A percentile compares a stretch with the other conserved stretches of the same genome.
phyloP scores from a whole-genome alignment of 805 yeast species.

The Yamadazyma ubonensis region DNA sequence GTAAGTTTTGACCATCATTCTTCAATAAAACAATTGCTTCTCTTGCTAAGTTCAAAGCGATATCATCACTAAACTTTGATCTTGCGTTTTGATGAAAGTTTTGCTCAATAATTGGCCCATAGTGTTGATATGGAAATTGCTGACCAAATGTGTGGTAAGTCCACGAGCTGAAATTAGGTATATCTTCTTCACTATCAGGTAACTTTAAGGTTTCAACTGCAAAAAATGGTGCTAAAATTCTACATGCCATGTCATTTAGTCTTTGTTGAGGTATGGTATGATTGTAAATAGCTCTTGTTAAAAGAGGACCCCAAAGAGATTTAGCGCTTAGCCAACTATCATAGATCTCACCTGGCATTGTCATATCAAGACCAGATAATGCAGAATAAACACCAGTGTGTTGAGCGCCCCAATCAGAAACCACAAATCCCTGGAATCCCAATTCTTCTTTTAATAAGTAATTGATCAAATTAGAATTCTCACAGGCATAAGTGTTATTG shows the following conservation, averaged over 20 bases:
- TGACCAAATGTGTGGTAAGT: conserved; percentile 55
- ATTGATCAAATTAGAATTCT: conserved; percentile 55
- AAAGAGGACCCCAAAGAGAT: conserved; percentile 57
- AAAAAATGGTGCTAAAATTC: conserved; percentile 58
- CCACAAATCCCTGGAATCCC: conserved; percentile 68
- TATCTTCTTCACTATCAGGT: conserved; percentile 38
- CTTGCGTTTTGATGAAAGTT: conserved; percentile 58
- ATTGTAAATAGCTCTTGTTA: conserved; percentile 55
- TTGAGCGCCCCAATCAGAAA: conserved; percentile 67
- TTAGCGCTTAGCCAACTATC: conserved; percentile 54
- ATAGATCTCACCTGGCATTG: conserved; percentile 60
- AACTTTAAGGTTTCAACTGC: conserved; percentile 37
- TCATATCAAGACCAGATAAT: conserved; percentile 61
- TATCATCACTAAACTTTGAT: conserved; percentile 44
- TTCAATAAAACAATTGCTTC: conserved; percentile 59
- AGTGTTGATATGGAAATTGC: conserved; percentile 51
- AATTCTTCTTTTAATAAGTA: conserved; percentile 57
- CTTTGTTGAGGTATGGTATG: conserved; percentile 53
- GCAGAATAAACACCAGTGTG: conserved; percentile 57
- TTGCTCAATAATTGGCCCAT: conserved; percentile 52
- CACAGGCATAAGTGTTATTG: conserved; percentile 58
- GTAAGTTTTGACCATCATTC: conserved; percentile 51
- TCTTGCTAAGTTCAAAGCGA: conserved; percentile 52
- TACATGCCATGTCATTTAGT: conserved; percentile 60
- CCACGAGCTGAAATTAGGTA: conserved; percentile 60